Evolutionary conservation across 2,329 filamentous ascomycete genomes (phyloP).

Genomic region (Hymenoscyphus fructigenus): DNA sequence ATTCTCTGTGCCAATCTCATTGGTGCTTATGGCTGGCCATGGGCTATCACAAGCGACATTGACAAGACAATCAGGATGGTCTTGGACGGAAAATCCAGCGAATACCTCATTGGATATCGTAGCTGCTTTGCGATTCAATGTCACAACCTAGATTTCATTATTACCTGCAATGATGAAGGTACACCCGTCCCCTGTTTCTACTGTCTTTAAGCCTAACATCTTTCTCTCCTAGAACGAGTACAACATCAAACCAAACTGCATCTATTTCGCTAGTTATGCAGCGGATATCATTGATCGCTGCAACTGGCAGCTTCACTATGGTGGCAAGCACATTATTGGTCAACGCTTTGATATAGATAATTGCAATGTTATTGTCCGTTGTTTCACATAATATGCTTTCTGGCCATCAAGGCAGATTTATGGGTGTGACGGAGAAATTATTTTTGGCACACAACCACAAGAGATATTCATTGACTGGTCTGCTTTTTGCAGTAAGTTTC

Average conservation of each 20-base stretch:
- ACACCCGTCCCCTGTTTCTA: background rate
- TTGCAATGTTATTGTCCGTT: conserved; percentile 8
- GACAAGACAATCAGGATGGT: background rate
- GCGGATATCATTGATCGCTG: background rate
- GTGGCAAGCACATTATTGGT: background rate
- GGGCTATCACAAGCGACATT: background rate
- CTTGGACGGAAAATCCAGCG: background rate
- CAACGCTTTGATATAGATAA: background rate
- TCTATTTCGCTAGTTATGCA: background rate
- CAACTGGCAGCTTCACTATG: background rate
- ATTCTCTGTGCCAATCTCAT: background rate
- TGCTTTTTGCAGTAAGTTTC: too few species aligned
- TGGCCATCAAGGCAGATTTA: too few species aligned
- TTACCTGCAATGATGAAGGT: background rate
- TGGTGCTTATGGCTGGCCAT: background rate
- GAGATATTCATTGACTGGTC: too few species aligned
- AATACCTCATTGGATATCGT: background rate
- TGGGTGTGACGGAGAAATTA: too few species aligned
- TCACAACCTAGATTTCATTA: background rate
- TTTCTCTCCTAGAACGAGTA: background rate
- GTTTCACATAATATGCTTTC: background rate
- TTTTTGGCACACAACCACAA: too few species aligned
- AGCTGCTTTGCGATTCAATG: background rate
- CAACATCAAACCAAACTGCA: background rate
- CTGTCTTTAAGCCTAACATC: background rate